phyloP scores from a whole-genome alignment of 352 stramenopile genomes.

The Phytophthora pinifolia region DNA sequence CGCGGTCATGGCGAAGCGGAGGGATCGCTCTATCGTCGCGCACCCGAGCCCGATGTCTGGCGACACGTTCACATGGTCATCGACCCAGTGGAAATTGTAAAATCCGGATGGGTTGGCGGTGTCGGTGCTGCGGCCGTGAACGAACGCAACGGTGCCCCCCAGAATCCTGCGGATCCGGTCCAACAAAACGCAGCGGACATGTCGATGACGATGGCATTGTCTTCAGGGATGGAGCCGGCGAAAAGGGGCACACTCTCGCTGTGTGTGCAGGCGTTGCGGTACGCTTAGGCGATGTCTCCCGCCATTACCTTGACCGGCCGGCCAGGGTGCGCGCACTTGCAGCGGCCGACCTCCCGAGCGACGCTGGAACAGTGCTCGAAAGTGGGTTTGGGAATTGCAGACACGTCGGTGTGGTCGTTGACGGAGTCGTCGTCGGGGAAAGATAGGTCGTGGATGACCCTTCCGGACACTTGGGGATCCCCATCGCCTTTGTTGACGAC shows the following conservation, averaged over 20 bases:
- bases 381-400: not conserved
- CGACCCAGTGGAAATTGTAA: no score
- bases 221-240: not conserved
- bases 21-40: no score
- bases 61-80: no score
- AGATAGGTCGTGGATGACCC: constrained; percentile 15
- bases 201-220: constrained; percentile 15
- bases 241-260: constrained; percentile 5
- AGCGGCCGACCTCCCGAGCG: constrained; percentile 3
- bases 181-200: constrained; percentile 10
- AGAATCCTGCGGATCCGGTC: not conserved
- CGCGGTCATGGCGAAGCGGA: no score
- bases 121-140: no score
- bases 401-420: constrained; percentile 3
- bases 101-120: no score
- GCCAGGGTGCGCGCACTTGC: no score
- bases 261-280: constrained; percentile 11
- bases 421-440: constrained; percentile 3
- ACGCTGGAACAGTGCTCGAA: constrained; percentile 5
- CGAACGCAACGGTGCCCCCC: not conserved
- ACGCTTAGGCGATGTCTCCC: no score
- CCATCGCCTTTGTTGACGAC: constrained; percentile 13
- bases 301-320: no score
- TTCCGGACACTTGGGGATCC: not conserved
- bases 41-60: no score